Evolutionary conservation across 352 stramenopile species (phyloP).

Genomic region (Globisporangium radiosum): DNA sequence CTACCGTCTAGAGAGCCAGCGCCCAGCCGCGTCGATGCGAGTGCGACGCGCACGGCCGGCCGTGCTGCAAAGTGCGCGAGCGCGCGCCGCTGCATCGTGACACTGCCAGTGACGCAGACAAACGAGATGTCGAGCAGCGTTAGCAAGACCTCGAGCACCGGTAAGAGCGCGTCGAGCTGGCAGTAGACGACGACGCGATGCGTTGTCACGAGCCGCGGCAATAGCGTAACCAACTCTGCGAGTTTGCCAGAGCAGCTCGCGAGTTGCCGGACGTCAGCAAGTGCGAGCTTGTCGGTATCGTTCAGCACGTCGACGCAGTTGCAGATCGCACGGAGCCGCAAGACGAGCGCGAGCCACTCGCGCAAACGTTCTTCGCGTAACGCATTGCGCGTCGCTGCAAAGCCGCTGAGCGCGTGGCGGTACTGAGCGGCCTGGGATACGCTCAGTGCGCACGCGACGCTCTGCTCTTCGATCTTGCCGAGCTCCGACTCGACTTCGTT

Average conservation of each 20-base stretch:
- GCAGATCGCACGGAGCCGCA: slow-evolving; percentile 65
- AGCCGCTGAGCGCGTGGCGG: slow-evolving; percentile 45
- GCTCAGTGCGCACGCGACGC: slow-evolving; percentile 47
- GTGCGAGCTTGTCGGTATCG: slow-evolving; percentile 67
- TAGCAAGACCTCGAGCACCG: slow-evolving; percentile 66
- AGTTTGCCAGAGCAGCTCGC: slow-evolving; percentile 60
- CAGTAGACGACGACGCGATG: slow-evolving; percentile 76
- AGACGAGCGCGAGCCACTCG: slow-evolving; percentile 56
- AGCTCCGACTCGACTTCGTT: slow-evolving; percentile 73
- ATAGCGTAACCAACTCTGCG: slow-evolving; percentile 37
- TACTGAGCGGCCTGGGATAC: slow-evolving; percentile 62
- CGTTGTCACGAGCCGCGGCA: slow-evolving; percentile 39
- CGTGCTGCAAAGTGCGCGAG: slow-evolving; percentile 69
- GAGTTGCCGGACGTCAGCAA: slow-evolving; percentile 60
- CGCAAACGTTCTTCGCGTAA: slow-evolving; percentile 43
- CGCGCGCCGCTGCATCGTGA: slow-evolving; percentile 44
- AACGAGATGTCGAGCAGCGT: slow-evolving; percentile 52
- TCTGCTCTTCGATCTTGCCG: slow-evolving; percentile 80
- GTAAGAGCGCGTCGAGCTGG: slow-evolving; percentile 67
- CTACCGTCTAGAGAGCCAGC: slow-evolving; percentile 16
- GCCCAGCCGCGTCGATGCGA: slow-evolving; percentile 60
- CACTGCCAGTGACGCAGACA: slow-evolving; percentile 55
- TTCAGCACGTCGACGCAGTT: slow-evolving; percentile 77
- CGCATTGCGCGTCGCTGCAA: slow-evolving; percentile 27
- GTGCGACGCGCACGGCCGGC: slow-evolving; percentile 51